A percentile compares a stretch with the other conserved stretches of the same genome.
phyloP scores from a whole-genome alignment of 1,284 basidiomycete species.

The Sporisorium reilianum region DNA sequence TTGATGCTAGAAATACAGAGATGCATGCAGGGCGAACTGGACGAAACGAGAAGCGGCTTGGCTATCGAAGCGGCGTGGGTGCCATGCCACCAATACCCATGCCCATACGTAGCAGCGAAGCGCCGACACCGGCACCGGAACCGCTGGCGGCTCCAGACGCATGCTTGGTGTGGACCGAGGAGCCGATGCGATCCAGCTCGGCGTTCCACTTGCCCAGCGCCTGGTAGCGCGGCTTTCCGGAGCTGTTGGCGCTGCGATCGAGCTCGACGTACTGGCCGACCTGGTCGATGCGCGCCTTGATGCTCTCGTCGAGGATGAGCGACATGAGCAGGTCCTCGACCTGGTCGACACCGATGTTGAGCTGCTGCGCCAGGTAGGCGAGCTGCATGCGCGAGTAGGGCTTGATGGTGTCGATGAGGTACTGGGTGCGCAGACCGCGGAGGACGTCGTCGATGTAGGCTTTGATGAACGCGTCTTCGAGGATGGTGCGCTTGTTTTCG shows the following conservation, averaged over 20 bases:
- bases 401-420: slow-evolving; percentile 96
- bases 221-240: slow-evolving; percentile 84
- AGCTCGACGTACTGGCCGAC: slow-evolving; percentile 90
- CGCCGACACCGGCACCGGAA: slow-evolving; percentile 23
- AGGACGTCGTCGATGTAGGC: slow-evolving; percentile 94
- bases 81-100: slow-evolving; percentile 28
- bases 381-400: slow-evolving; percentile 94
- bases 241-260: slow-evolving; percentile 76
- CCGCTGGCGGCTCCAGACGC: slow-evolving; percentile 38
- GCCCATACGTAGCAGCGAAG: slow-evolving; percentile 40
- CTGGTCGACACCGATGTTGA: slow-evolving; percentile 86
- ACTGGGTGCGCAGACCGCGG: slow-evolving; percentile 90
- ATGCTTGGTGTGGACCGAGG: slow-evolving; percentile 40
- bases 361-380: slow-evolving; percentile 77
- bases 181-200: slow-evolving; percentile 69
- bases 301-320: slow-evolving; percentile 92
- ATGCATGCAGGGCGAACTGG: slow-evolving; percentile 5
- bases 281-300: slow-evolving; percentile 95
- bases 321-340: slow-evolving; percentile 93
- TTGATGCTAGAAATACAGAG: slow-evolving; percentile 27
- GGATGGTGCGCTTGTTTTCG: slow-evolving; percentile 92
- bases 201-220: slow-evolving; percentile 85
- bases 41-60: not conserved
- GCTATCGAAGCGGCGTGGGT: slow-evolving; percentile 25
- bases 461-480: slow-evolving; percentile 92